These are phyloP conservation scores for Entomortierella chlamydospora DNA, from an alignment of 192 early-diverging fungal species.

Conservation along the genomic window DNA sequence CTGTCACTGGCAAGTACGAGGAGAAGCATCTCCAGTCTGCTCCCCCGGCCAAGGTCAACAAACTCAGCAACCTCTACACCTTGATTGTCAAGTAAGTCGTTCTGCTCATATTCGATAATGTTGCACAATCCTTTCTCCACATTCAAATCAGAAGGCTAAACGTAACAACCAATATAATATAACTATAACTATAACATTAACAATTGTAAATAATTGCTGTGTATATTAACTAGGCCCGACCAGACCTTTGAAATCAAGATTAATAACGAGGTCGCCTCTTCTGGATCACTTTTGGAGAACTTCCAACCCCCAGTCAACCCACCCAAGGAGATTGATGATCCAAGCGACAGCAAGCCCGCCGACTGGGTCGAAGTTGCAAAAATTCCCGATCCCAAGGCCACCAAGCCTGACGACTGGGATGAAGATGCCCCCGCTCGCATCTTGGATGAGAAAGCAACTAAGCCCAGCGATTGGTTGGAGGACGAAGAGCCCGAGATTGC, in stretches of 20 bases:
- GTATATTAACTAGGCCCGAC: constrained; percentile 65
- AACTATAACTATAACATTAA: too few species aligned
- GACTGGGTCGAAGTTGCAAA: constrained; percentile 91
- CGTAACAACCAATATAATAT: too few species aligned
- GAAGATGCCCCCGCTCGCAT: constrained; percentile 88
- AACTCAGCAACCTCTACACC: constrained; percentile 83
- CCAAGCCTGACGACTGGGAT: constrained; percentile 70
- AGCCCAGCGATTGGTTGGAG: constrained; percentile 89
- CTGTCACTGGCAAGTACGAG: constrained; percentile 79
- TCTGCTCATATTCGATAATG: background rate
- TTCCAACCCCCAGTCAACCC: constrained; percentile 91
- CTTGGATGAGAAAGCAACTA: constrained; percentile 79
- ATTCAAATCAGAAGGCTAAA: too few species aligned
- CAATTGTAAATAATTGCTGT: background rate
- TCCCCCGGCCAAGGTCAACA: constrained; percentile 74
- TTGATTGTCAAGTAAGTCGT: constrained; percentile 70
- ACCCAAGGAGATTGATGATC: constrained; percentile 82
- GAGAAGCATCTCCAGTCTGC: constrained; percentile 87
- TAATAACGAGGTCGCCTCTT: constrained; percentile 71
- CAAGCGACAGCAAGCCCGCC: constrained; percentile 80
- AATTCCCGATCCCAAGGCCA: constrained; percentile 78
- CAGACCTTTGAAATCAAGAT: constrained; percentile 84
- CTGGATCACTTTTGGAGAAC: constrained; percentile 80
- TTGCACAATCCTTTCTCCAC: background rate
- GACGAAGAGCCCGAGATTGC: constrained; percentile 79